Conservation (phyloP, 441 rosid species). For the Brassica hybrid region DNA sequence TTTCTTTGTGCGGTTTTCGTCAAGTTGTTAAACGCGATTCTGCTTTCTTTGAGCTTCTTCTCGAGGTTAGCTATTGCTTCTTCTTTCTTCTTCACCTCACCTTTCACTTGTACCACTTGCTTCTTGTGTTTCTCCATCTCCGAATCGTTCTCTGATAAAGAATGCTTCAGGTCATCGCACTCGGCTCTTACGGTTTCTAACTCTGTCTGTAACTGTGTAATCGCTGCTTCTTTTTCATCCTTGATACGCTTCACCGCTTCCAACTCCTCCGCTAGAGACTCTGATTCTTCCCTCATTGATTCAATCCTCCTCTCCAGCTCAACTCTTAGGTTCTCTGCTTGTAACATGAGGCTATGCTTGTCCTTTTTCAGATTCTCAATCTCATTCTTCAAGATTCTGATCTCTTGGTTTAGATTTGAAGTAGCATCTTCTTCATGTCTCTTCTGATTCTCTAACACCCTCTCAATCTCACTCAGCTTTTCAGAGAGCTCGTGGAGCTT, state of each 20-base stretch:
- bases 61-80: slow-evolving; percentile 56
- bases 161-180: slow-evolving; percentile 52
- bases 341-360: slow-evolving; percentile 44
- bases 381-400: slow-evolving; percentile 54
- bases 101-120: slow-evolving; percentile 57
- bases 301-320: slow-evolving; percentile 57
- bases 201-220: slow-evolving; percentile 51
- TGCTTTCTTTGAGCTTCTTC: slow-evolving; percentile 70
- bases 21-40: slow-evolving; percentile 49
- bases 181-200: slow-evolving; percentile 47
- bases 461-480: slow-evolving; percentile 56
- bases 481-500: slow-evolving; percentile 55
- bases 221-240: slow-evolving; percentile 58
- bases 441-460: slow-evolving; percentile 50
- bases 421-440: slow-evolving; percentile 56
- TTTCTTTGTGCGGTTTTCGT: slow-evolving; percentile 41
- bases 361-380: slow-evolving; percentile 52
- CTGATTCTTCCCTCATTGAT: slow-evolving; percentile 55
- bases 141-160: slow-evolving; percentile 51
- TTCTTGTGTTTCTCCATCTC: slow-evolving; percentile 75
- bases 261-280: slow-evolving; percentile 52
- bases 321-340: slow-evolving; percentile 53
- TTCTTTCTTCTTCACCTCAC: slow-evolving; percentile 76
- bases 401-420: slow-evolving; percentile 49
- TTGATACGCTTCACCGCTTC: slow-evolving; percentile 45